phyloP scores from a whole-genome alignment of 2,329 filamentous ascomycete genomes.

The Claviceps fusiformis region DNA sequence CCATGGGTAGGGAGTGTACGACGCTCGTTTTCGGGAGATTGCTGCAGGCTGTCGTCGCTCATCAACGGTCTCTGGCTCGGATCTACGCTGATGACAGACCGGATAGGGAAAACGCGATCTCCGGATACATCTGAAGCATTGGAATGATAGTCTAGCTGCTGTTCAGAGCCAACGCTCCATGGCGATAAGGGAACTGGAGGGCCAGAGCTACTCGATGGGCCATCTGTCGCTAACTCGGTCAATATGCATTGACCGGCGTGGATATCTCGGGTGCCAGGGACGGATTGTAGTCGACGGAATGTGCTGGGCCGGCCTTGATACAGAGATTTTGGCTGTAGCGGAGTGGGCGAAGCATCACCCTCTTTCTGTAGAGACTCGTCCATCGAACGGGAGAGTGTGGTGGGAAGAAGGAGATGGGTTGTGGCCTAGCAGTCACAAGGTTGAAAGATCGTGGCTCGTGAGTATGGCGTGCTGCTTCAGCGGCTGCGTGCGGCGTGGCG shows the following conservation, averaged over 20 bases:
- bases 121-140: conserved; percentile 23
- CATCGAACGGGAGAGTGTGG: not conserved
- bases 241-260: not conserved
- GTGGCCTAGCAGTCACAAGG: conserved; percentile 4
- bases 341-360: not conserved
- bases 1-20: conserved; percentile 18
- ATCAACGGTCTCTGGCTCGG: conserved; percentile 28
- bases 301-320: not conserved
- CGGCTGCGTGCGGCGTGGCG: conserved; percentile 1
- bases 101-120: conserved; percentile 67
- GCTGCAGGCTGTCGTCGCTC: conserved; percentile 25
- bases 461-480: not conserved
- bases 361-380: not conserved
- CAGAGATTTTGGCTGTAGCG: not conserved
- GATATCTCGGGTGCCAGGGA: not conserved
- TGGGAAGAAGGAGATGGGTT: not conserved
- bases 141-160: conserved; percentile 20
- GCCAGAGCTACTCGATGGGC: not conserved
- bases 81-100: conserved; percentile 64
- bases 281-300: not conserved
- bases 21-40: conserved; percentile 18
- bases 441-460: not conserved
- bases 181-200: conserved; percentile 21
- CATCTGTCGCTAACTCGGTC: not conserved
- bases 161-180: conserved; percentile 29